Percentiles rank a stretch among this genome's conserved stretches.
Evolutionary conservation across 2,329 filamentous ascomycete genomes (phyloP).

Genomic region (Colletotrichum cuscutae): DNA sequence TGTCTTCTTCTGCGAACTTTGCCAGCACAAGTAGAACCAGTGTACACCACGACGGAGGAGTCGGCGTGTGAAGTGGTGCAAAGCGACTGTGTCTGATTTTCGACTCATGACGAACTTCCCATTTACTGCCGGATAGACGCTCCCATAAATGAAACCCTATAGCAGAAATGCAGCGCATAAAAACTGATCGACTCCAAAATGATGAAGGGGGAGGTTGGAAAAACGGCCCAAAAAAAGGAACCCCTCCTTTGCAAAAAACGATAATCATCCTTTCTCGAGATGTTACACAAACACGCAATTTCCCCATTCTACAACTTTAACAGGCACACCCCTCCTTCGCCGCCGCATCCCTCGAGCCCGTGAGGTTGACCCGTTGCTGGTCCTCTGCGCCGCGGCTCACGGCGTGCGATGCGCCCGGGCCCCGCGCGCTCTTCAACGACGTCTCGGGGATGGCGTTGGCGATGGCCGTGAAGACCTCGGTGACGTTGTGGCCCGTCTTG

Average conservation of each 20-base stretch:
- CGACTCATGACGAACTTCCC: slow-evolving; percentile 16
- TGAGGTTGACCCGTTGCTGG: slow-evolving; percentile 81
- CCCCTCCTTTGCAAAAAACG: slow-evolving; percentile 29
- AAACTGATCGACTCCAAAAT: slow-evolving; percentile 31
- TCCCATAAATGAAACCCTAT: slow-evolving; percentile 30
- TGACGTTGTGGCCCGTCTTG: slow-evolving; percentile 94
- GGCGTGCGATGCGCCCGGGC: slow-evolving; percentile 69
- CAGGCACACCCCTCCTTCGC: slow-evolving; percentile 94
- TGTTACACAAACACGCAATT: slow-evolving; percentile 1
- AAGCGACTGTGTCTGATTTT: slow-evolving; percentile 4
- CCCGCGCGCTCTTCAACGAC: slow-evolving; percentile 88
- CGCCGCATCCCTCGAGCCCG: slow-evolving; percentile 76
- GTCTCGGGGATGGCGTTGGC: slow-evolving; percentile 98
- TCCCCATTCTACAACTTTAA: slow-evolving; percentile 50
- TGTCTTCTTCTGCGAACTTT: slow-evolving; percentile 18
- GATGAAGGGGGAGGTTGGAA: neutral
- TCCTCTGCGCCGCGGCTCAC: slow-evolving; percentile 72
- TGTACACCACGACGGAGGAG: slow-evolving; percentile 28
- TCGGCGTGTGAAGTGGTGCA: slow-evolving; percentile 4
- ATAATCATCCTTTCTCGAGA: neutral
- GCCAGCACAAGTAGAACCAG: slow-evolving; percentile 15
- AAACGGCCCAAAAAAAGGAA: neutral
- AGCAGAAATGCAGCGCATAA: slow-evolving; percentile 34
- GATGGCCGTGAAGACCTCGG: slow-evolving; percentile 97
- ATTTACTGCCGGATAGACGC: slow-evolving; percentile 26